Base-by-base conservation (phyloP, 345 rosid genomes). In the Reutealis trisperma region DNA sequence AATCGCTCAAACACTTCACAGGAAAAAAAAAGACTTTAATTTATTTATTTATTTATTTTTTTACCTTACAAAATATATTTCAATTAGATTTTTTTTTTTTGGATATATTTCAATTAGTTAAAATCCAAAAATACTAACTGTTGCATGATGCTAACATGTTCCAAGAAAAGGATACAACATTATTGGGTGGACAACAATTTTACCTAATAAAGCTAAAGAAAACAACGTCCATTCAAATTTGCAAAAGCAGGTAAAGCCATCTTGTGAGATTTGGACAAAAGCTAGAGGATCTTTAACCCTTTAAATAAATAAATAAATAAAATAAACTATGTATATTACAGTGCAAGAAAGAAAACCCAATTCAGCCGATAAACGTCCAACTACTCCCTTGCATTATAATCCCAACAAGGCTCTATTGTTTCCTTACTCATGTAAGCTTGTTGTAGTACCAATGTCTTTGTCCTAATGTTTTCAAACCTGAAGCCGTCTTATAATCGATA, bases 201-300 rank as follows among this genome's bases (percentile, higher is more conserved):
- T 18, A 79, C 86, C 83, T 75, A 83, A 67, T 77, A 83, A 86
- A 83, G 88, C 67, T 42, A 74, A 71, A 59, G 75, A 77, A 83
- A 83, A 72, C 1, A 83, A 83, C 82, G 44, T 52, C 72, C 80
- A 74, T 85, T 74, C 73, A 81, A 77, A n/a, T 30, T n/a, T 59
- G 71, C 25, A 30, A 67, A 68, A 74, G 62, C 21, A 71, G 73
- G 72, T 13, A 42, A 55, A 76, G 69, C 66, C 51, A 21, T 45
- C 18, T 34, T 49, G 1, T 34, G 2, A 21, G 8, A 6, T 2
- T 0, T 13, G 6, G 4, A 14, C 19, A 3, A 19, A 15, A 68
- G 37, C 14, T 12, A 18, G 58, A 49, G 11, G 21, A 14, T 5
- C 57, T 51, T 51, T 19, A 27, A 51, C 60, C 18, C 5, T 34